Base-by-base conservation (phyloP, 345 rosid genomes). In the Cardamine resedifolia region DNA sequence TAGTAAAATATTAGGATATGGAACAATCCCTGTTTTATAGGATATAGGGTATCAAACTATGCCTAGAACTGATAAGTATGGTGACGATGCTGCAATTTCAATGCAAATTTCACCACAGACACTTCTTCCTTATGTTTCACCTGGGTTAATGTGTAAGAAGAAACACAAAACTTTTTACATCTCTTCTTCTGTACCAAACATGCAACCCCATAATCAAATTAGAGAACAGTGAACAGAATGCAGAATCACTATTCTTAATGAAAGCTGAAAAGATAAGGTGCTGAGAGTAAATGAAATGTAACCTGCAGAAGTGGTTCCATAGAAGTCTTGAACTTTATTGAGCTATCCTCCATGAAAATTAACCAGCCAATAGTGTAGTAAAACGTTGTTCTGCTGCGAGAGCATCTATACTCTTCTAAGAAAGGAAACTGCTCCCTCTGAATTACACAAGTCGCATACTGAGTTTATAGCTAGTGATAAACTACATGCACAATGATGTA, bases 381-480 rank as follows among this genome's bases (percentile, higher is more conserved):
- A 79, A 96, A 96, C 4, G 96, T 92, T 49, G 98, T 92, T 79
- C 99, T 87, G 86, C 91, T 96, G 74, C 98, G 96, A 16, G 95
- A 88, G 79, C 97, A 90, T 87, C 96, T 86, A 71, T 83, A 83
- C 68, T 96, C 94, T 71, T 87, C 99, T 63, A 96, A 68, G 80
- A 96, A 96, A 15, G 96, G 98, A 79, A 96, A 96, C 73, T 86
- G 96, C 81, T 96, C 99, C 82, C 95, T 87, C 99, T 96, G 89
- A 81, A 79, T 76, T 41, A 78, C 57, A 20, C 21, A 67, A 41
- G 16, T 65, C 39, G 48, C 49, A 48, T 21, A 61, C 49, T 21
- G n/a, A 33, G 34, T 64, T 24, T 31, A 64, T 39, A 18, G 67
- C 62, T 64, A 44, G 57, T 57, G 33, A 50, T 50, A 10, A n/a